Conservation (phyloP, 2,329 filamentous ascomycete species). For the Arthrobotrys sinensis region DNA sequence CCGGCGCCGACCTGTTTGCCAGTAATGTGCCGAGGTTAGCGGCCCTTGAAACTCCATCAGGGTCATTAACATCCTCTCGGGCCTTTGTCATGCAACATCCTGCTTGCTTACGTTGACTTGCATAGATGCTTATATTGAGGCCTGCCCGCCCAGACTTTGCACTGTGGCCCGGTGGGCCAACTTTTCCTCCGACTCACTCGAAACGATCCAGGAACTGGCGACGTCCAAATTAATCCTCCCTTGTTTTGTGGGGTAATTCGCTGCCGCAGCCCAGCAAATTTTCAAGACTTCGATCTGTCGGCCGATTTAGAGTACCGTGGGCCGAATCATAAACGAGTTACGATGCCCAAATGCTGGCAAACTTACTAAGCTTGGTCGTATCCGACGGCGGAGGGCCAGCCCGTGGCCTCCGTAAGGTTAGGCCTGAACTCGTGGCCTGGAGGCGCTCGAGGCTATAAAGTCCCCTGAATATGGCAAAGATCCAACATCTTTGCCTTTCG, state of each 20-base stretch:
- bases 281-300: slow-evolving; percentile 32
- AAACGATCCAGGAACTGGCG: neutral
- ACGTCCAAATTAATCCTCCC: slow-evolving; percentile 2
- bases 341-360: slow-evolving; percentile 42
- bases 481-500: slow-evolving; percentile 17
- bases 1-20: slow-evolving; percentile 19
- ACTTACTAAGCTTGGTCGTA: slow-evolving; percentile 15
- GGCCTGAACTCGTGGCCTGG: neutral
- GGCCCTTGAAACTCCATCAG: neutral
- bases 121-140: slow-evolving; percentile 16
- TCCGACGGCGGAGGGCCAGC: slow-evolving; percentile 16
- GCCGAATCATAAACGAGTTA: slow-evolving; percentile 24
- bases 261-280: slow-evolving; percentile 26
- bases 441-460: slow-evolving; percentile 29
- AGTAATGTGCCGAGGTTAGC: slow-evolving; percentile 47
- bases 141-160: slow-evolving; percentile 4
- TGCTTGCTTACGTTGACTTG: slow-evolving; percentile 33
- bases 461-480: slow-evolving; percentile 30
- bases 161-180: slow-evolving; percentile 19
- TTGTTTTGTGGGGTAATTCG: slow-evolving; percentile 17
- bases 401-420: slow-evolving; percentile 32
- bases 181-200: slow-evolving; percentile 32
- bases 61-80: slow-evolving; percentile 7
- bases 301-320: slow-evolving; percentile 40
- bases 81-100: slow-evolving; percentile 26